Base-by-base conservation (phyloP, 129 eudicot species). In the Flaveria robusta region DNA sequence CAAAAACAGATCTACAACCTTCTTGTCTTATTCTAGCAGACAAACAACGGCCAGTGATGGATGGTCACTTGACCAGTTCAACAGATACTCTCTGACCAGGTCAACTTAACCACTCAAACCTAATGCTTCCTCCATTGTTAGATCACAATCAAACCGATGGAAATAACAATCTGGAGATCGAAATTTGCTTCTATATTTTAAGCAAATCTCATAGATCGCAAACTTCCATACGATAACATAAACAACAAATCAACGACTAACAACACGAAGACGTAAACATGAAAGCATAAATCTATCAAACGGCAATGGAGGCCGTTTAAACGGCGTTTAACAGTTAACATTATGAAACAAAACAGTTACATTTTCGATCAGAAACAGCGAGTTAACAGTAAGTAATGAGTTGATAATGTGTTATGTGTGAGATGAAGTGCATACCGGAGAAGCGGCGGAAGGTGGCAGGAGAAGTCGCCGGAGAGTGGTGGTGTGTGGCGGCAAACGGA, bases 351-450 rank as follows among this genome's bases (percentile, higher is more conserved):
- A 19, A 54, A 2, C 7, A 34, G 59, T 7, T 50, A 24, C 54
- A n/a, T n/a, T 54, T 62, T 46, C 58, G 66, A 66, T 80, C 47
- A 11, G 4, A 24, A 71, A 24, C 12, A 68, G n/a, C 3, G 19
- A n/a, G 2, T 4, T 27, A 1, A 11, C 13, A 49, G 23, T 12
- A 14, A 67, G 27, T 23, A 65, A 20, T 54, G 74, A 54, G 46
- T 66, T 34, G 27, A 39, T 23, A 18, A 37, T 66, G 54, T 1
- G 34, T 34, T 34, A 34, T 5, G 8, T 7, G 31, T 37, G 18
- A 54, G 43, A 20, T 18, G 76, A 42, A 34, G 26, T 1, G 12
- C 65, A 37, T 75, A 88, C 92, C 88, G 46, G 78, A 43, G 14
- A 59, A 39, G 31, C 31, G 81, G 68, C 68, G 70, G 79, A 74